Conservation (phyloP, 2,329 filamentous ascomycete genomes). For the Colletotrichum euphorbiae region DNA sequence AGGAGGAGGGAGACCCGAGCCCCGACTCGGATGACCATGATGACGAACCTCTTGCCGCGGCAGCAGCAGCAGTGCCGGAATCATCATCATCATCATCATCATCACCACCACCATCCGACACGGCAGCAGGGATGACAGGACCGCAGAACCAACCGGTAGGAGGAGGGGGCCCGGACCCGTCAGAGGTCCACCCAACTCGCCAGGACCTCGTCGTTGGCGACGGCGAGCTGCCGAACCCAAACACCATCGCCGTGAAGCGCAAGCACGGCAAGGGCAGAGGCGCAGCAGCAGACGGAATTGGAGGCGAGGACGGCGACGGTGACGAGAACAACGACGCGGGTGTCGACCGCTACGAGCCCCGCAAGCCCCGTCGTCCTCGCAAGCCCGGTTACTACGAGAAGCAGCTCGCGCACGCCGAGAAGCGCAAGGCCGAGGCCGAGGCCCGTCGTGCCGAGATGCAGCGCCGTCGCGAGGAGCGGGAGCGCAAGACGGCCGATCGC, state of each 20-base stretch:
- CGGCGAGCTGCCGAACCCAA: conserved; percentile 40
- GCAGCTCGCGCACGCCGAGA: conserved; percentile 64
- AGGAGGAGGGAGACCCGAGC: no score
- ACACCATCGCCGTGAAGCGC: conserved; percentile 38
- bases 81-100: no score
- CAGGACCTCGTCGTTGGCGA: conserved; percentile 53
- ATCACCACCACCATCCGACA: no score
- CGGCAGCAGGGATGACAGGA: no score
- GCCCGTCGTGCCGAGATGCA: conserved; percentile 55
- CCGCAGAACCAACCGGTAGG: no score
- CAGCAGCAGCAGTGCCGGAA: conserved; percentile 8
- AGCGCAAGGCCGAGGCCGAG: conserved; percentile 56
- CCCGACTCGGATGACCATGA: conserved; percentile 42
- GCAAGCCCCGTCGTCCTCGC: conserved; percentile 41
- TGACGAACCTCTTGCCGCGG: conserved; percentile 35
- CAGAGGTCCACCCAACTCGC: conserved; percentile 54
- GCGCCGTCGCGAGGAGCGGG: conserved; percentile 70
- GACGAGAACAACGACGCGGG: conserved; percentile 24
- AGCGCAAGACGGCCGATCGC: conserved; percentile 73
- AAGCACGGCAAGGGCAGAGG: conserved; percentile 11
- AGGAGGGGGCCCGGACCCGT: conserved; percentile 5
- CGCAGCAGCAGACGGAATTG: background rate
- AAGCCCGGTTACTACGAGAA: conserved; percentile 73
- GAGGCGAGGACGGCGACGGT: background rate
- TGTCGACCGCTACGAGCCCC: conserved; percentile 38